Base-by-base conservation (phyloP, 2,329 filamentous ascomycete genomes). In the Lojkania enalia region DNA sequence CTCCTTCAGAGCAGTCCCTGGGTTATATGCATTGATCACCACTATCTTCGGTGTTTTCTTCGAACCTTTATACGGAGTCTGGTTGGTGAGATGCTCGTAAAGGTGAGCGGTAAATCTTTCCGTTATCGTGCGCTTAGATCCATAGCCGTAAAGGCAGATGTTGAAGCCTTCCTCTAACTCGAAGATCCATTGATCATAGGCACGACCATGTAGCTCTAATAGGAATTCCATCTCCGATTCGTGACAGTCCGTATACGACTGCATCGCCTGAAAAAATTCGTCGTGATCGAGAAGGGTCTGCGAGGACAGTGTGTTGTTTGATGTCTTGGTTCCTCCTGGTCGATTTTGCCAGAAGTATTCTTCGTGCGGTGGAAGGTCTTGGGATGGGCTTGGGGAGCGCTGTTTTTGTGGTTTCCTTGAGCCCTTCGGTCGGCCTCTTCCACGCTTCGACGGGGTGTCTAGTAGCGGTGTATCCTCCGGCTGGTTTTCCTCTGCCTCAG, bases 331-430 rank as follows among this genome's bases (percentile, higher is more conserved):
- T 3, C 84, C 80, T 2, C 89, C 90, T 0, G 88, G 84, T 36
- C 89, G 85, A 65, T 95, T 96, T 63, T 97, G 89, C 63, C 86
- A 88, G 69, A 99, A 97, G 74, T 95, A 99, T 55, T 87, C 82
- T 68, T 97, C 94, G 63, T 96, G 89, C 0, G 91, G 79, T 4
- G 91, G 88, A 2, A 97, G 78, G 58, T 96, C 82, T 40, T 83
- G 80, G 14, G 92, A 89, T 2, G 90, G 90, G 4, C 87, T 90
- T 1, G 88, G 87, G 5, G 87, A 89, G 44, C 82, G 83, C 58
- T 83, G 81, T 52, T 81, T 64, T 55, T 80, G 83, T 0, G 82
- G 81, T 60, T 80, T 73, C 57, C 71, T 46, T 64, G 74, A 49
- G 35, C 55, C 58, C 78, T 82, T 42, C 74, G 74, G 64, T 46